Evolutionary conservation across 805 yeast genomes (phyloP).

Genomic region (Cyberlindnera americana): DNA sequence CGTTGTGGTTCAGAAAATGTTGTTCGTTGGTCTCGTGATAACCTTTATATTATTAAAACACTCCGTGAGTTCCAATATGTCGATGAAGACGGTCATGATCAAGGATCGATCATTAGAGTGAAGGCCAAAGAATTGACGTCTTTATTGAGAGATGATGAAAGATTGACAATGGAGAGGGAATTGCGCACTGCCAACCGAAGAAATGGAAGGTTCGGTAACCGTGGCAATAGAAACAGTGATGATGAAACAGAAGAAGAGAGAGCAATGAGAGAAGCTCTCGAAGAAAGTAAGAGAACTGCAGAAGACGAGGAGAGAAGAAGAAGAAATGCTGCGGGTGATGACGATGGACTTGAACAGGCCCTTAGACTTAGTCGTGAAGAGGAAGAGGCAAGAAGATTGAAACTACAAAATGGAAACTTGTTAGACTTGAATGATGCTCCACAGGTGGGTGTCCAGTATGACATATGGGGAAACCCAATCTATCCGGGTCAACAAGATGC

Average conservation of each 20-base stretch:
- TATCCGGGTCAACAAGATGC: constrained; percentile 21
- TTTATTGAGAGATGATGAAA: constrained; percentile 77
- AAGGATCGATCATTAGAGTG: constrained; percentile 82
- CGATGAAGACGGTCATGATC: constrained; percentile 78
- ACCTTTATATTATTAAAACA: constrained; percentile 82
- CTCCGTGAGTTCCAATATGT: constrained; percentile 82
- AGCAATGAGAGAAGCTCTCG: constrained; percentile 77
- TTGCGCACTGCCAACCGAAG: constrained; percentile 34
- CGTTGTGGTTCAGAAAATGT: constrained; percentile 85
- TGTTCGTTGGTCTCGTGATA: constrained; percentile 88
- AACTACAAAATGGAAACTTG: constrained; percentile 42
- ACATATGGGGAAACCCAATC: constrained; percentile 30
- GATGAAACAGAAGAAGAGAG: constrained; percentile 56
- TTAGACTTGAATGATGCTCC: constrained; percentile 46
- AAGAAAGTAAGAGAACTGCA: constrained; percentile 75
- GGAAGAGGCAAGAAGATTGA: constrained; percentile 58
- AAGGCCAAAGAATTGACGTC: constrained; percentile 86
- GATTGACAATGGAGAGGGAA: constrained; percentile 67
- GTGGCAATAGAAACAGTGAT: constrained; percentile 28
- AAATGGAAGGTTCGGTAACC: constrained; percentile 33
- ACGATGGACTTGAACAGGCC: constrained; percentile 62
- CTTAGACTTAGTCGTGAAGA: constrained; percentile 71
- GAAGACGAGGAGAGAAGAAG: constrained; percentile 72
- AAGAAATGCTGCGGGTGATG: constrained; percentile 37
- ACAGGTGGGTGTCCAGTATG: constrained; percentile 19